Evolutionary conservation across 208 protist genomes (phyloP).

Genomic region (Herpetomonas tarakana): DNA sequence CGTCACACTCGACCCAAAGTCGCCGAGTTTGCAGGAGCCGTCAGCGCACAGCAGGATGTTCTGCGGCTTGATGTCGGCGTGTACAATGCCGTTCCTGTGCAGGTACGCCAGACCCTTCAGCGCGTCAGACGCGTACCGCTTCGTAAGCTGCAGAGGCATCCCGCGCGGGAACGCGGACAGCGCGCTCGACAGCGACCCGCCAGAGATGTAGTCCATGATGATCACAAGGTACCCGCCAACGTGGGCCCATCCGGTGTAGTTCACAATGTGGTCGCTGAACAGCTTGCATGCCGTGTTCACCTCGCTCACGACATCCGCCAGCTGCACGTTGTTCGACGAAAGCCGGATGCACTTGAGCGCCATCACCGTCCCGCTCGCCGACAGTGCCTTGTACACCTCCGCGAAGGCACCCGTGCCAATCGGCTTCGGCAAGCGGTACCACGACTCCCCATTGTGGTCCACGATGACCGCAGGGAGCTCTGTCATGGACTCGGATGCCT

Average conservation of each 20-base stretch:
- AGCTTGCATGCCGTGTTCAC: slow-evolving; percentile 48
- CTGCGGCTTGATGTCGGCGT: slow-evolving; percentile 88
- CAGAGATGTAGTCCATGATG: slow-evolving; percentile 81
- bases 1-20: slow-evolving; percentile 89
- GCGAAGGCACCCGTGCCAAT: slow-evolving; percentile 38
- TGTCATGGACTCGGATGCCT: neutral
- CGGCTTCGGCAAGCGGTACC: slow-evolving; percentile 22
- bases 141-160: slow-evolving; percentile 32
- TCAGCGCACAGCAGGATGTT: slow-evolving; percentile 80
- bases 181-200: slow-evolving; percentile 68
- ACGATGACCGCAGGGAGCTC: slow-evolving; percentile 18
- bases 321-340: slow-evolving; percentile 9
- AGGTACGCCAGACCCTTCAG: slow-evolving; percentile 76
- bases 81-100: slow-evolving; percentile 69
- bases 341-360: slow-evolving; percentile 50
- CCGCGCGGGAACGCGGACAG: slow-evolving; percentile 46
- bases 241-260: slow-evolving; percentile 42
- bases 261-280: slow-evolving; percentile 42
- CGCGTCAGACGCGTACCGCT: slow-evolving; percentile 46
- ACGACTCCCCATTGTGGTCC: slow-evolving; percentile 26
- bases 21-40: slow-evolving; percentile 76
- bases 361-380: slow-evolving; percentile 23
- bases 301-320: slow-evolving; percentile 34
- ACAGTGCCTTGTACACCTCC: slow-evolving; percentile 40
- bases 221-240: slow-evolving; percentile 31